Evolutionary conservation across 129 eudicot species (phyloP).

Genomic region (Lactuca saligna): DNA sequence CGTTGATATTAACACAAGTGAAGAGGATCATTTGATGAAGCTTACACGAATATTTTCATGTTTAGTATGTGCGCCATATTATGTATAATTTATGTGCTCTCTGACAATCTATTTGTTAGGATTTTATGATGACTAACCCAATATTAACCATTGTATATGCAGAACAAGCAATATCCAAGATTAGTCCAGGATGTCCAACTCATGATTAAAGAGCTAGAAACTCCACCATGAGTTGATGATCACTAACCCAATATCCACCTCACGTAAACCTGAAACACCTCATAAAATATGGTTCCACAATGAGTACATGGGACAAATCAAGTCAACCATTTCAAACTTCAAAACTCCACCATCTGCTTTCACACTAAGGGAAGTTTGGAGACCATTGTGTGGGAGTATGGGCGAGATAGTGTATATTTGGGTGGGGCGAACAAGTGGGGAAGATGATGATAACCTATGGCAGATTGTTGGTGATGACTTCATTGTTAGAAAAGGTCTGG

Average conservation of each 20-base stretch:
- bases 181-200: constrained; percentile 86
- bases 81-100: neutral
- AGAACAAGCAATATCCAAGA: constrained; percentile 86
- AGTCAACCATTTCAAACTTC: constrained; percentile 73
- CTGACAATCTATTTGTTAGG: neutral
- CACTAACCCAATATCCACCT: too few species aligned
- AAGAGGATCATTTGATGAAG: constrained; percentile 76
- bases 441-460: too few species aligned
- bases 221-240: too few species aligned
- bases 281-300: constrained; percentile 89
- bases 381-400: too few species aligned
- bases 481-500: too few species aligned
- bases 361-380: constrained; percentile 52
- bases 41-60: constrained; percentile 75
- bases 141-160: constrained; percentile 40
- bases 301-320: constrained; percentile 73
- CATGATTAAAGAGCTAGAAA: constrained; percentile 89
- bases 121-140: too few species aligned
- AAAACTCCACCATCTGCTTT: constrained; percentile 74
- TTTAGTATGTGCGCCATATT: constrained; percentile 50
- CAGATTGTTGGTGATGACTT: too few species aligned
- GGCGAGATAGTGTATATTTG: too few species aligned
- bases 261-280: constrained; percentile 77
- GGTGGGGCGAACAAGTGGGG: too few species aligned
- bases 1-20: constrained; percentile 74